Evolutionary conservation across 2,329 filamentous ascomycete species (phyloP), one percentile per base, ranked within the genome.

Genomic region (Cladosporium sp.): DNA sequence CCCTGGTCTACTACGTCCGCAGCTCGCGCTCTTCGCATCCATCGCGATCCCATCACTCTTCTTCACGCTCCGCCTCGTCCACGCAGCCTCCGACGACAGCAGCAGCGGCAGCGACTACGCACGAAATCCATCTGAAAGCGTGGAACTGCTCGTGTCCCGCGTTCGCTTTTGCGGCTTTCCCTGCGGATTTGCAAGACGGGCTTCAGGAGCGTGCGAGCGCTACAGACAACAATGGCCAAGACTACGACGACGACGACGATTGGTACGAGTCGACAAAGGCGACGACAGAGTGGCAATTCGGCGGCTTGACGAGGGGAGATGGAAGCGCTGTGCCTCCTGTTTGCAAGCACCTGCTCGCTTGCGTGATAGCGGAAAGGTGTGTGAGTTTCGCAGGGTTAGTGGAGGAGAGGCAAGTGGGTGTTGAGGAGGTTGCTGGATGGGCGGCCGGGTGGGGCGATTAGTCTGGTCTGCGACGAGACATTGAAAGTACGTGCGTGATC

Each of bases 81-180:
- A 47, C 42, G 5, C 2, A 12, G 42, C 17, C 15, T 5, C 2
- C 12, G 4, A 36, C 32, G n/a, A 13, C 47, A 4, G 12, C 47
- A 4, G 2, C 47, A 22, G n/a, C 20, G 28, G 13, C 32, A 20
- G 17, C 4, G 34, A 34, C 48, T 51, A 93, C 96, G 73, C 95
- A 97, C 73, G 78, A 89, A 65, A 89, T 97, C 15, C 83, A 86
- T 9, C 79, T 92, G 1, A 65, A 72, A 1, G 84, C 87, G 1
- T 97, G 94, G 94, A 91, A 88, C 71, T 99, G 94, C 73, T 90
- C 85, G 1, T 99, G 94, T 75, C 88, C 91, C 3, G 86, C 85
- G 1, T 97, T 97, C 72, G 81, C 87, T 0, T 86, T 95, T 61
- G 79, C 86, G 19, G 83, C 87, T 2, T 92, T 91, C 64, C 71